A percentile compares a stretch with the other conserved stretches of the same genome.
Conservation (phyloP, 2,329 filamentous ascomycete genomes). For the Scedosporium aurantiacum region DNA sequence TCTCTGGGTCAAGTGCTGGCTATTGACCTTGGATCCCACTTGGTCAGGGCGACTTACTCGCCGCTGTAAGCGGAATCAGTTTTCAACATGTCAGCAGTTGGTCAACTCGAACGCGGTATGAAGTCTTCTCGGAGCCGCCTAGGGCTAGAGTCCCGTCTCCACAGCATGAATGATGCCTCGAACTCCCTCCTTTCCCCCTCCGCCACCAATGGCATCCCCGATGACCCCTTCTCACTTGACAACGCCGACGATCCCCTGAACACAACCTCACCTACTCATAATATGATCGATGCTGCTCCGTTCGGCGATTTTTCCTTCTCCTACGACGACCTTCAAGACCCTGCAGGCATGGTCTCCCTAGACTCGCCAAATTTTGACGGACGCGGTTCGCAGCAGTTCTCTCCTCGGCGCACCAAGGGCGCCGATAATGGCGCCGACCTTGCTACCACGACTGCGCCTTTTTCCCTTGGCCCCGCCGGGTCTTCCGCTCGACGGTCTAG, state of each 20-base stretch:
- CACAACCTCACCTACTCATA: constrained; percentile 24
- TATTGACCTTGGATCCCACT: not conserved
- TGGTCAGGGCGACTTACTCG: not conserved
- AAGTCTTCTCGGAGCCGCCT: not conserved
- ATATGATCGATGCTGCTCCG: constrained; percentile 33
- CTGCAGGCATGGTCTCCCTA: constrained; percentile 26
- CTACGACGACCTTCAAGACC: constrained; percentile 32
- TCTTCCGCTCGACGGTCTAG: constrained; percentile 19
- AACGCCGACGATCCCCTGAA: constrained; percentile 20
- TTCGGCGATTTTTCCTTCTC: constrained; percentile 44
- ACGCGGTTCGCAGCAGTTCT: constrained; percentile 20
- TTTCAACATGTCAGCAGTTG: not conserved
- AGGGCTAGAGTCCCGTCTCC: not conserved
- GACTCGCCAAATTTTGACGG: constrained; percentile 22
- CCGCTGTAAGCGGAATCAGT: constrained; percentile 3
- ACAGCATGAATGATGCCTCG: not conserved
- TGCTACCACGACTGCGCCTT: constrained; percentile 17
- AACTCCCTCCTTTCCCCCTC: constrained; percentile 9
- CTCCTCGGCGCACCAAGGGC: constrained; percentile 11
- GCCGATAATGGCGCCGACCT: not conserved
- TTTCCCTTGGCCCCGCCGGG: constrained; percentile 18
- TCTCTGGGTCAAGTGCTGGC: not conserved
- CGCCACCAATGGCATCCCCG: constrained; percentile 9
- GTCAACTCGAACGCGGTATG: not conserved
- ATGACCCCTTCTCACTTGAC: constrained; percentile 10